Evolutionary conservation across 768 basidiomycete species (phyloP).

Genomic region (Kwoniella mangroviensis): DNA sequence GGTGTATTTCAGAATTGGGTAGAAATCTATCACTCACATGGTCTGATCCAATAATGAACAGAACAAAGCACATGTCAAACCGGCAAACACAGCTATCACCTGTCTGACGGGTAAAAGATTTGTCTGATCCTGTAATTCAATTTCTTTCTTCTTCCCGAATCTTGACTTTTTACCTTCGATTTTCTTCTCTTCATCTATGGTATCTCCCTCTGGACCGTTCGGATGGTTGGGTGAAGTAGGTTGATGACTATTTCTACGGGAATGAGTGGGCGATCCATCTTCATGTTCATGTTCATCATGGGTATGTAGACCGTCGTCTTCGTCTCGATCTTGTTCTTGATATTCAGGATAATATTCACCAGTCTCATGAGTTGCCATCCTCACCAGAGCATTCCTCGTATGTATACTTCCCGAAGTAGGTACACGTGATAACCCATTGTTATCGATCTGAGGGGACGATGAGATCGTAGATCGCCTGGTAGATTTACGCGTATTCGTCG

Average conservation of each 20-base stretch:
- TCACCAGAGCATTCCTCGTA: slow-evolving; percentile 41
- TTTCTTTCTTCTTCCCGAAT: slow-evolving; percentile 37
- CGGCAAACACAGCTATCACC: slow-evolving; percentile 67
- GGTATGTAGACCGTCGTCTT: slow-evolving; percentile 15
- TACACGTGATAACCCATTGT: slow-evolving; percentile 7
- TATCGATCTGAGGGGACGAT: slow-evolving; percentile 1
- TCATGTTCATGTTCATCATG: slow-evolving; percentile 43
- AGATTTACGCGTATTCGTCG: slow-evolving; percentile 1
- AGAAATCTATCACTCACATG: slow-evolving; percentile 57
- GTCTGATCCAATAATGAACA: slow-evolving; percentile 72
- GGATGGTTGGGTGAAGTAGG: not conserved
- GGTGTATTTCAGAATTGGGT: not conserved
- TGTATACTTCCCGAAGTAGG: slow-evolving; percentile 28
- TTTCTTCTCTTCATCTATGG: slow-evolving; percentile 21
- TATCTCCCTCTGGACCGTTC: not conserved
- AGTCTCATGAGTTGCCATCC: slow-evolving; percentile 53
- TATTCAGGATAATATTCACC: slow-evolving; percentile 29
- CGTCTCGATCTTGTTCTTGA: slow-evolving; percentile 3
- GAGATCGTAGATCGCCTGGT: slow-evolving; percentile 4
- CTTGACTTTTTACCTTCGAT: slow-evolving; percentile 24
- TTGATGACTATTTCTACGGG: not conserved
- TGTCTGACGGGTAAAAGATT: slow-evolving; percentile 72
- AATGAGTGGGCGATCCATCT: slow-evolving; percentile 12
- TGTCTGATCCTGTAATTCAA: slow-evolving; percentile 71
- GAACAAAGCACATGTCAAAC: slow-evolving; percentile 67